phyloP scores from a whole-genome alignment of 257 asterid species.

The Nicotiana obtusifolia region DNA sequence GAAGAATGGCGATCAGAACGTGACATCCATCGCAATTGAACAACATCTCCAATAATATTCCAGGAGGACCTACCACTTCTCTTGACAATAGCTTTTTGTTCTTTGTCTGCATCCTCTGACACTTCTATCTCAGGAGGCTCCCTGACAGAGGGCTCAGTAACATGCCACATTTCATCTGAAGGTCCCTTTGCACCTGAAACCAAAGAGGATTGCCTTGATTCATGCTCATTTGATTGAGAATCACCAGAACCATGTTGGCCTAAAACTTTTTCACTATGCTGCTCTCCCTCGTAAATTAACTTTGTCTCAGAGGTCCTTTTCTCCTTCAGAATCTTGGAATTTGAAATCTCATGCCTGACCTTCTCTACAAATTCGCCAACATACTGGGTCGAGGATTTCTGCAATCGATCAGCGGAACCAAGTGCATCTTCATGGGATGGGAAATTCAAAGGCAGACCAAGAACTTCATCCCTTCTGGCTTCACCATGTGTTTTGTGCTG shows the following conservation, averaged over 20 bases:
- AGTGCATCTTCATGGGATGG: conserved; percentile 36
- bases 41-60: conserved; percentile 57
- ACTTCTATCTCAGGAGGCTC: conserved; percentile 32
- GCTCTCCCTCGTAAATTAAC: conserved; percentile 30
- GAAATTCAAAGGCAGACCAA: conserved; percentile 20
- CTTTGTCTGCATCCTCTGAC: conserved; percentile 33
- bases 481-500: conserved; percentile 21
- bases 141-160: conserved; percentile 37
- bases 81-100: conserved; percentile 32
- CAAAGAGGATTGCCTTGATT: conserved; percentile 28
- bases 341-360: conserved; percentile 44
- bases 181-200: conserved; percentile 60
- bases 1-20: conserved; percentile 51
- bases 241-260: conserved; percentile 30
- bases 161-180: conserved; percentile 76
- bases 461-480: conserved; percentile 18
- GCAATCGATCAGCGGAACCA: conserved; percentile 61
- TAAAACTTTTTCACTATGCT: conserved; percentile 7
- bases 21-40: conserved; percentile 54
- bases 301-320: conserved; percentile 34
- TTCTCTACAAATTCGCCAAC: conserved; percentile 56
- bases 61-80: conserved; percentile 77
- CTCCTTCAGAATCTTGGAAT: conserved; percentile 43
- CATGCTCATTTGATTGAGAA: conserved; percentile 37
- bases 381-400: conserved; percentile 51